A percentile compares a stretch with the other conserved stretches of the same genome.
Conservation (phyloP, 2,329 filamentous ascomycete genomes). For the Aspergillus melleus region DNA sequence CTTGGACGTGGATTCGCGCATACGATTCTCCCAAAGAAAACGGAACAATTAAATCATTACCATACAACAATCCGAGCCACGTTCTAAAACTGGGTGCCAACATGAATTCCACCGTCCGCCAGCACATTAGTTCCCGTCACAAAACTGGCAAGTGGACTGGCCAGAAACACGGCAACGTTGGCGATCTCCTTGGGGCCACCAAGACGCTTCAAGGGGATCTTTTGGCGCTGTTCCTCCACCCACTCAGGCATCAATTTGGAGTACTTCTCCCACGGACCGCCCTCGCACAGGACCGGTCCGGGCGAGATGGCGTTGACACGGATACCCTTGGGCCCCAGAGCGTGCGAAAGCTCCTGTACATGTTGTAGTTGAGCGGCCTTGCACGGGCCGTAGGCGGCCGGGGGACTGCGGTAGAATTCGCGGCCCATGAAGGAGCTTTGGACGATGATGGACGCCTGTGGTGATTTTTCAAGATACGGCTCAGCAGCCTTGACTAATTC, state of each 20-base stretch:
- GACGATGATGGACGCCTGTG: conserved; percentile 21
- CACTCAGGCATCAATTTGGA: conserved; percentile 12
- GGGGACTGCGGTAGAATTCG: conserved; percentile 22
- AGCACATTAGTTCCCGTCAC: conserved; percentile 18
- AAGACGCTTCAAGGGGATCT: conserved; percentile 19
- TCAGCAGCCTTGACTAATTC: conserved; percentile 14
- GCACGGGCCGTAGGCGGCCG: conserved; percentile 22
- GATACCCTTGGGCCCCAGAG: conserved; percentile 23
- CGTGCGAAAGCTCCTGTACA: conserved; percentile 26
- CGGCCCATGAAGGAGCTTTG: conserved; percentile 23
- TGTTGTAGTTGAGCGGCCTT: conserved; percentile 25
- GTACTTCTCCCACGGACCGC: conserved; percentile 17
- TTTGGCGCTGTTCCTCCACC: conserved; percentile 21
- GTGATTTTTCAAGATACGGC: conserved; percentile 17
- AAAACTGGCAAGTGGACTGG: conserved; percentile 19
- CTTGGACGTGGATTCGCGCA: no score
- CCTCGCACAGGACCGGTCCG: conserved; percentile 22
- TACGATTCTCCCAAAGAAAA: no score
- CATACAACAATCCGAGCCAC: no score
- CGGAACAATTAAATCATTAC: no score
- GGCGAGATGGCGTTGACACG: conserved; percentile 31
- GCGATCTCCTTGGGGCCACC: conserved; percentile 23
- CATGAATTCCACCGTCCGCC: conserved; percentile 21
- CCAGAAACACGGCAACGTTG: conserved; percentile 26
- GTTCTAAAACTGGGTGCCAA: neutral